Percentiles rank a stretch among this genome's conserved stretches.
Conservation (phyloP, 202 grass and related monocot species). For the Brachypodium distachyon region DNA sequence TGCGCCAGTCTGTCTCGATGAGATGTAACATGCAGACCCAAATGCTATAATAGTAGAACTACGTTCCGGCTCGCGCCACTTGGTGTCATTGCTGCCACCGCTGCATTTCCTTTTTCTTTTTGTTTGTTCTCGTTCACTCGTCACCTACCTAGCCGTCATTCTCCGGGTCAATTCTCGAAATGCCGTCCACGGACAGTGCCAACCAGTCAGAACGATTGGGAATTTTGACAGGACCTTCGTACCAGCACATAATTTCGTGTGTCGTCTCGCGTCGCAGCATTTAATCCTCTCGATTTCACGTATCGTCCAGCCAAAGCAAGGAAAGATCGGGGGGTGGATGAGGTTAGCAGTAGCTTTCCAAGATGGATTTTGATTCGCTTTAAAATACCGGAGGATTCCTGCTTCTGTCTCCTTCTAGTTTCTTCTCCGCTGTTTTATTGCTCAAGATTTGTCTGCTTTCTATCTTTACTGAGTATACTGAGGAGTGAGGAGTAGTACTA, state of each 20-base stretch:
- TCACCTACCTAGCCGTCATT: background rate
- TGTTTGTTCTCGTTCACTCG: background rate
- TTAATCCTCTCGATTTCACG: background rate
- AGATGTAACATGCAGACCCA: background rate
- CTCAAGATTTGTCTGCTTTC: constrained; percentile 1
- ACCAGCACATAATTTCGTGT: constrained; percentile 29
- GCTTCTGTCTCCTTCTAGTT: constrained; percentile 8
- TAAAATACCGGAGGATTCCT: background rate
- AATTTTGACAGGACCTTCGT: constrained; percentile 18
- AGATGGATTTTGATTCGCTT: constrained; percentile 8
- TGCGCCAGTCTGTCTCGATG: background rate
- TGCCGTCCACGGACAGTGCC: background rate
- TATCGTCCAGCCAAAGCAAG: background rate
- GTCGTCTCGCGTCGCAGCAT: constrained; percentile 5
- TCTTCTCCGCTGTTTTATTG: constrained; percentile 3
- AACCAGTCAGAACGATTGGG: background rate
- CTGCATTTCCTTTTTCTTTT: background rate
- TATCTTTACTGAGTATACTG: background rate
- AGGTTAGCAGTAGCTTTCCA: constrained; percentile 27
- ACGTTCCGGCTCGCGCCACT: background rate
- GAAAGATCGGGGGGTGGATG: background rate
- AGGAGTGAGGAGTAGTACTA: background rate
- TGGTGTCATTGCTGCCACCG: background rate
- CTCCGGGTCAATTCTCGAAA: background rate
- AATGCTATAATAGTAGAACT: background rate